Evolutionary conservation across 768 basidiomycete species (phyloP).

Genomic region (Russula dissimulans): DNA sequence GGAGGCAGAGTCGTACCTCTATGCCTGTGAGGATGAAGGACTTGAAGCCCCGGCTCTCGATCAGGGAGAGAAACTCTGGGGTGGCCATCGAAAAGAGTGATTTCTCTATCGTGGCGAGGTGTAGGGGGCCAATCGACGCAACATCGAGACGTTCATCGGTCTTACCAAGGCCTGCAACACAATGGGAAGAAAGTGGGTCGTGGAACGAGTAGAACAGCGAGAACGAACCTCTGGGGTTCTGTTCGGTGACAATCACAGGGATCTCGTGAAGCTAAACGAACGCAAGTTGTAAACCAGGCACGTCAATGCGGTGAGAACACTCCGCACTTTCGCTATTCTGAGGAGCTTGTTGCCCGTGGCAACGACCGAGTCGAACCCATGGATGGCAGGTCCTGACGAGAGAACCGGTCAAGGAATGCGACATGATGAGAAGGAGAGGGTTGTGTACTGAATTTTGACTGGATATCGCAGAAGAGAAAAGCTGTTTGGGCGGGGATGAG

Average conservation of each 20-base stretch:
- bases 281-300: background rate
- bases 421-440: background rate
- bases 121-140: conserved; percentile 42
- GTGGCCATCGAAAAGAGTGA: conserved; percentile 81
- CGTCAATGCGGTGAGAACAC: background rate
- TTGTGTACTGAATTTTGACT: conserved; percentile 59
- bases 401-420: no score
- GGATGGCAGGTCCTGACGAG: conserved; percentile 41
- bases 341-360: conserved; percentile 67
- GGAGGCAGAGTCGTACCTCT: conserved; percentile 46
- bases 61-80: conserved; percentile 46
- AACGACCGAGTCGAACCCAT: conserved; percentile 64
- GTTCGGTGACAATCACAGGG: conserved; percentile 75
- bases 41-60: conserved; percentile 40
- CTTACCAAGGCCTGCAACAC: conserved; percentile 40
- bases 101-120: conserved; percentile 62
- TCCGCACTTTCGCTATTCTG: conserved; percentile 55
- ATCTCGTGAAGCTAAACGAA: conserved; percentile 46
- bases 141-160: conserved; percentile 9
- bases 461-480: conserved; percentile 81
- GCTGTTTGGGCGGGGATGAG: conserved; percentile 36
- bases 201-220: background rate
- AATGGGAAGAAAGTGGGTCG: conserved; percentile 56
- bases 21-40: conserved; percentile 79
- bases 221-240: conserved; percentile 65